These are phyloP conservation scores for Trypanosoma cruzi DNA, from an alignment of 208 protist species.

Conservation along the genomic window DNA sequence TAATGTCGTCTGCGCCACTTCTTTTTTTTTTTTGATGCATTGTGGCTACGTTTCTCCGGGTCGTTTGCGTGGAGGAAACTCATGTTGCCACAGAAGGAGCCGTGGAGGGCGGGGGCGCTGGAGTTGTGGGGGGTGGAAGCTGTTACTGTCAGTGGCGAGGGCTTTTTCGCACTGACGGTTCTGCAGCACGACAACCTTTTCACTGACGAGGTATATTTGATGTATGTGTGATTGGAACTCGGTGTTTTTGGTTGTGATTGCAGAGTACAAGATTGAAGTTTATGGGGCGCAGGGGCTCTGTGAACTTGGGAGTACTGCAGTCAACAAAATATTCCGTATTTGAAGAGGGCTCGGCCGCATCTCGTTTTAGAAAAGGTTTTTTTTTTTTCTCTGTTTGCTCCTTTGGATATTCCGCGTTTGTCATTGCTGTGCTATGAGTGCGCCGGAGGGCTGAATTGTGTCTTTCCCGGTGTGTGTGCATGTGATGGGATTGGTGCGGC, in stretches of 20 bases:
- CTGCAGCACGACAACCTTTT: background rate
- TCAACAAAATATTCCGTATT: background rate
- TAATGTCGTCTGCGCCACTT: background rate
- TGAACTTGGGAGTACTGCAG: background rate
- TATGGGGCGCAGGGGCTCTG: background rate
- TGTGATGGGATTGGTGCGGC: background rate
- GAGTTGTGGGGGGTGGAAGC: background rate
- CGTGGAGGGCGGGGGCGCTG: too few species aligned
- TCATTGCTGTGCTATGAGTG: background rate
- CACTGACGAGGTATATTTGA: background rate
- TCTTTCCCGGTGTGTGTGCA: background rate
- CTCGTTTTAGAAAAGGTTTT: background rate
- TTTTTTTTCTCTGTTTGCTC: background rate
- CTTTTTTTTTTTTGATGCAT: slow-evolving; percentile 21
- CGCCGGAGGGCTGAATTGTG: background rate
- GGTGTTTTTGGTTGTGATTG: background rate
- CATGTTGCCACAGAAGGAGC: background rate
- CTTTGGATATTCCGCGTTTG: too few species aligned
- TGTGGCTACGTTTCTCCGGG: background rate
- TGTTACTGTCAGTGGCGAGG: too few species aligned
- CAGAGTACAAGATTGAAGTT: background rate
- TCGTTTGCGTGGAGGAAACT: background rate
- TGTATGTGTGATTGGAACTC: background rate
- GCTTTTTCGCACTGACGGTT: background rate
- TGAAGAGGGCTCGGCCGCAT: background rate